Base-by-base conservation (phyloP, 1,284 basidiomycete species). In the Cryptococcus depauperatus region DNA sequence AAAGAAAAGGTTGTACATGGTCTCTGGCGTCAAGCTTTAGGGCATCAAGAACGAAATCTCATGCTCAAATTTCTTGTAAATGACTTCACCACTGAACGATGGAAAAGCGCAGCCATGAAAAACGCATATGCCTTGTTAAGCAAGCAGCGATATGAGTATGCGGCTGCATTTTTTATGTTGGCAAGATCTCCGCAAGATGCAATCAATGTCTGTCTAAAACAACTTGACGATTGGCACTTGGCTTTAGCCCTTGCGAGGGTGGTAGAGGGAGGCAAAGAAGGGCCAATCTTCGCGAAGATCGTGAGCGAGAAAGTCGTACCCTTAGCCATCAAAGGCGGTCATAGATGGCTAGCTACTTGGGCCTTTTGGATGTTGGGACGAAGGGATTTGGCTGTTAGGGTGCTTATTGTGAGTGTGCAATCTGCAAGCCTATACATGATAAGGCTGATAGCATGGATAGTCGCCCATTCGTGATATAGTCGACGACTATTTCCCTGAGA, bases 311-410 rank as follows among this genome's bases (percentile, higher is more conserved):
- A 78, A 0, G 82, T 97, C 2, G 69, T 98, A 1, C 91, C 92
- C 0, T 75, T 79, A 18, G 91, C 91, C 0, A 87, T 96, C 63
- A 75, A 76, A 43, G 77, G 82, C 16, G 91, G 90, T 0, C 90
- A 96, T 67, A 77, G 93, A 28, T 97, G 87, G 84, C 74, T 97
- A n/a, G 86, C 81, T n/a, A 88, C 84, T 51, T 98, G 92, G 93
- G 87, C 86, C 3, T 91, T 96, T 67, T 95, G 91, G 88, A 74
- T 88, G 52, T 74, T 97, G 23, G 81, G 82, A 53, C 76, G 87
- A 27, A 76, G 85, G 39, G 91, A 96, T 68, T 65, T 95, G 11
- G 83, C 90, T 2, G 85, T 95, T 1, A 51, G 59, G 16, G 59
- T 66, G 1, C 46, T 70, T n/a, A 59, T 70, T n/a, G 62, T 62